A percentile compares a stretch with the other conserved stretches of the same genome.
Conservation (phyloP, 192 early-diverging fungal species). For the Umbelopsis vinacea region DNA sequence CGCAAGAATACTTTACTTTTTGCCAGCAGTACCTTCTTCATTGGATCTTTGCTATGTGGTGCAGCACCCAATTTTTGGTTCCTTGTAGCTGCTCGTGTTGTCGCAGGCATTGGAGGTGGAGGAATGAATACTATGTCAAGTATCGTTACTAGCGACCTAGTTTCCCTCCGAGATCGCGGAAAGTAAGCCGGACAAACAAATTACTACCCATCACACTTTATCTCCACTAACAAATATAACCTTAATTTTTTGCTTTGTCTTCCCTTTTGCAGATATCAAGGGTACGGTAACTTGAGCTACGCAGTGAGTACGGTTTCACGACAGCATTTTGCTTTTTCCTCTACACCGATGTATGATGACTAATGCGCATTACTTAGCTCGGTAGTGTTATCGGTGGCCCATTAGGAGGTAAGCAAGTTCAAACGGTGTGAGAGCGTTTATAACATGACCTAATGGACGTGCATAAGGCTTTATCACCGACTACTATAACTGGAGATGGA, state of each 20-base stretch:
- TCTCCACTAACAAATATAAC: background rate
- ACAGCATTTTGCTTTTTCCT: too few species aligned
- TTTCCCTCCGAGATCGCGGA: slow-evolving; percentile 69
- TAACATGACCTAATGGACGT: background rate
- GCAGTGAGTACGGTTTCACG: slow-evolving; percentile 7
- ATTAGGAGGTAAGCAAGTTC: slow-evolving; percentile 8
- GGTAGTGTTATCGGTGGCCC: slow-evolving; percentile 26
- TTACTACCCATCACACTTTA: background rate
- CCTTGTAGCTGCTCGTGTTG: slow-evolving; percentile 66
- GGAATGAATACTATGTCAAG: slow-evolving; percentile 62
- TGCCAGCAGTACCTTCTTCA: slow-evolving; percentile 63
- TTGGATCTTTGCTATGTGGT: slow-evolving; percentile 74
- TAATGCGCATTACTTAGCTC: background rate
- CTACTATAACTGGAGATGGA: slow-evolving; percentile 61
- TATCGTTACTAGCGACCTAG: slow-evolving; percentile 78
- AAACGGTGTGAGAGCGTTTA: background rate
- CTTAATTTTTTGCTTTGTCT: too few species aligned
- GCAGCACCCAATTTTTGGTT: slow-evolving; percentile 48
- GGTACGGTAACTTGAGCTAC: slow-evolving; percentile 35
- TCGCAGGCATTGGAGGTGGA: slow-evolving; percentile 77
- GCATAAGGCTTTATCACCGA: slow-evolving; percentile 60
- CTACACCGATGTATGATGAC: background rate
- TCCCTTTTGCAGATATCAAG: slow-evolving; percentile 26
- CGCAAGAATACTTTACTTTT: slow-evolving; percentile 61
- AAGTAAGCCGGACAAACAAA: slow-evolving; percentile 43